Conservation (phyloP, 1,139 yeast genomes). For the Spencermartinsiella ligniputridi region DNA sequence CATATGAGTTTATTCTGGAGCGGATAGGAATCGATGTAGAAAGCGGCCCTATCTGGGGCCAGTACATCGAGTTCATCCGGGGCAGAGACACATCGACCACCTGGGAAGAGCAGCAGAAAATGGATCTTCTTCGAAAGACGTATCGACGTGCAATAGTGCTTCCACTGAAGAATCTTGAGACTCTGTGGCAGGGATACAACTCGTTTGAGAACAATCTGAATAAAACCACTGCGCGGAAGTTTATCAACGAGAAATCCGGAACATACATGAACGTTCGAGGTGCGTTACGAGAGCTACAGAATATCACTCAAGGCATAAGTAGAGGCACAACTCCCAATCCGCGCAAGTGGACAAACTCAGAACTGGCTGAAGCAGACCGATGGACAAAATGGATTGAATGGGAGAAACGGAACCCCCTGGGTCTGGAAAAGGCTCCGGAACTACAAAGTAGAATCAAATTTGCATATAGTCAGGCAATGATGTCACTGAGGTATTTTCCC, state of each 20-base stretch:
- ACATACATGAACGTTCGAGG: slow-evolving; percentile 90
- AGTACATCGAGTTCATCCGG: slow-evolving; percentile 74
- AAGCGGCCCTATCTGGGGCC: slow-evolving; percentile 74
- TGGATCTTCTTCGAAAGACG: slow-evolving; percentile 70
- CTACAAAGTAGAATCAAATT: slow-evolving; percentile 62
- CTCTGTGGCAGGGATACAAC: slow-evolving; percentile 75
- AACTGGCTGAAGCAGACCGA: slow-evolving; percentile 39
- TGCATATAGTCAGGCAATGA: slow-evolving; percentile 68
- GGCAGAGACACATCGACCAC: slow-evolving; percentile 73
- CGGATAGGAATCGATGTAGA: slow-evolving; percentile 75
- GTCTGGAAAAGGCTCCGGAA: slow-evolving; percentile 45
- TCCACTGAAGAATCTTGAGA: slow-evolving; percentile 73
- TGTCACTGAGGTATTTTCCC: slow-evolving; percentile 63
- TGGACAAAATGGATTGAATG: slow-evolving; percentile 80
- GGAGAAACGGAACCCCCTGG: slow-evolving; percentile 70
- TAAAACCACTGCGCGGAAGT: slow-evolving; percentile 75
- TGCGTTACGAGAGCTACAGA: slow-evolving; percentile 65
- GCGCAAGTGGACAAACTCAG: slow-evolving; percentile 33
- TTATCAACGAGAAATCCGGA: slow-evolving; percentile 76
- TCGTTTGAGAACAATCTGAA: slow-evolving; percentile 78
- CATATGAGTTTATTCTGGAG: slow-evolving; percentile 78
- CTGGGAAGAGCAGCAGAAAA: slow-evolving; percentile 84
- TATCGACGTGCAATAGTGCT: slow-evolving; percentile 64
- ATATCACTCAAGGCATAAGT: slow-evolving; percentile 47
- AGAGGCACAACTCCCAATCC: slow-evolving; percentile 38